Percentiles rank a stretch among this genome's conserved stretches.
These are phyloP conservation scores for Xylaria sp. DNA, from an alignment of 2,329 filamentous ascomycete genomes.

Conservation along the genomic window DNA sequence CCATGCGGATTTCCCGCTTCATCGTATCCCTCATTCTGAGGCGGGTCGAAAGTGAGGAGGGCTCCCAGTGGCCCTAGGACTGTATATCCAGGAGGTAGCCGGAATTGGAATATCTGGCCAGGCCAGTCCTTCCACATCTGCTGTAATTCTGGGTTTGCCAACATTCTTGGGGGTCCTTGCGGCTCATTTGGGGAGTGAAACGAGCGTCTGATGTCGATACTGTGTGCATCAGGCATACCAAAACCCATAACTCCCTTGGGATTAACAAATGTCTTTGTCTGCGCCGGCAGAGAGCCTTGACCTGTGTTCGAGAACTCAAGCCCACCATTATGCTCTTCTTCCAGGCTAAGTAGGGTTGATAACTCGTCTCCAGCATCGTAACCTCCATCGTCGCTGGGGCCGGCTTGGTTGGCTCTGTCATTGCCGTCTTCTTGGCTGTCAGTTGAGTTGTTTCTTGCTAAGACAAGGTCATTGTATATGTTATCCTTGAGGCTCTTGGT, in stretches of 20 bases:
- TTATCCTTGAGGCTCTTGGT: not conserved
- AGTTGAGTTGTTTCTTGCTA: conserved; percentile 22
- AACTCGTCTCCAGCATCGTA: not conserved
- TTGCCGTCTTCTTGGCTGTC: not conserved
- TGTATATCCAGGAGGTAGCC: conserved; percentile 19
- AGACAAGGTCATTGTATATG: conserved; percentile 21
- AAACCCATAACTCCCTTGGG: conserved; percentile 24
- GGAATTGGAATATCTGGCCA: conserved; percentile 31
- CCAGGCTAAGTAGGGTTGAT: no score
- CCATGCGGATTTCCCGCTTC: conserved; percentile 18
- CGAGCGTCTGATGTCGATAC: not conserved
- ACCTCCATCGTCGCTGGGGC: no score
- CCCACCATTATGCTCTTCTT: no score
- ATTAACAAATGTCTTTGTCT: not conserved
- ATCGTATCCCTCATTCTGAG: conserved; percentile 21
- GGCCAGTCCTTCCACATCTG: conserved; percentile 15
- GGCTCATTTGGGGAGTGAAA: conserved; percentile 15
- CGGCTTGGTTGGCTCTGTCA: no score
- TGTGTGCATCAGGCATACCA: not conserved
- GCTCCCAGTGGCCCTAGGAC: conserved; percentile 20
- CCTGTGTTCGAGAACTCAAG: no score
- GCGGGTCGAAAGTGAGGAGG: conserved; percentile 29
- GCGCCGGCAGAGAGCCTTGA: not conserved
- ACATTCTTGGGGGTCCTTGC: not conserved
- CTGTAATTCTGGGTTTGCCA: conserved; percentile 11